Evolutionary conservation across 129 eudicot species (phyloP).

Genomic region (Chrysanthemum seticuspe): DNA sequence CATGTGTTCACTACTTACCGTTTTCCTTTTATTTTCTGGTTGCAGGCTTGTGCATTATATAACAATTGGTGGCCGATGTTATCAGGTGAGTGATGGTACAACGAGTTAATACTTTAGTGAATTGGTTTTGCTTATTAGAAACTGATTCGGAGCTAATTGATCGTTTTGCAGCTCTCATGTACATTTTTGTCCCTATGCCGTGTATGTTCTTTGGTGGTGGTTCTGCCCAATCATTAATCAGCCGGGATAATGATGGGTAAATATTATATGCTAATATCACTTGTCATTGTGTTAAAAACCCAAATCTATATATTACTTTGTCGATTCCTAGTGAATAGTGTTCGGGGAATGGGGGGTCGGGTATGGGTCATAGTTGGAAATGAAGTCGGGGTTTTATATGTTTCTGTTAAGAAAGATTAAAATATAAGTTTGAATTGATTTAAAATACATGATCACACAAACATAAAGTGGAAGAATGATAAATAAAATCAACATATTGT

Average conservation of each 20-base stretch:
- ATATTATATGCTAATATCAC: constrained; percentile 21
- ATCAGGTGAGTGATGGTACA: constrained; percentile 53
- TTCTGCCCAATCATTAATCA: constrained; percentile 79
- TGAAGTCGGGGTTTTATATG: no score
- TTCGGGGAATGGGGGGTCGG: no score
- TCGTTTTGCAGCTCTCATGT: constrained; percentile 83
- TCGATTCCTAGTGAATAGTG: no score
- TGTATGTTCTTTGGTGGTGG: constrained; percentile 98
- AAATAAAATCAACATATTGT: no score
- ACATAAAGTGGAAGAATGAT: no score
- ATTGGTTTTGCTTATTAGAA: constrained; percentile 7
- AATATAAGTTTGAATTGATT: no score
- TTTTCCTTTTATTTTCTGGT: constrained; percentile 13
- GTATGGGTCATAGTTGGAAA: no score
- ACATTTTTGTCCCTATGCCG: constrained; percentile 96
- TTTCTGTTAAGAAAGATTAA: no score
- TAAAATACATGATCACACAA: no score
- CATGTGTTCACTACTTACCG: not conserved
- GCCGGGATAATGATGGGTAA: constrained; percentile 96
- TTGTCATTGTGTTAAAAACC: not conserved
- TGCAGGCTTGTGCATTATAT: constrained; percentile 91
- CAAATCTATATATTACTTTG: no score
- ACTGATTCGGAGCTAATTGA: constrained; percentile 9
- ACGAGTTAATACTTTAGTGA: not conserved
- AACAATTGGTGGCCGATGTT: constrained; percentile 99